These are phyloP conservation scores for Naumovozyma castellii DNA, from an alignment of 805 yeast genomes.

Conservation along the genomic window DNA sequence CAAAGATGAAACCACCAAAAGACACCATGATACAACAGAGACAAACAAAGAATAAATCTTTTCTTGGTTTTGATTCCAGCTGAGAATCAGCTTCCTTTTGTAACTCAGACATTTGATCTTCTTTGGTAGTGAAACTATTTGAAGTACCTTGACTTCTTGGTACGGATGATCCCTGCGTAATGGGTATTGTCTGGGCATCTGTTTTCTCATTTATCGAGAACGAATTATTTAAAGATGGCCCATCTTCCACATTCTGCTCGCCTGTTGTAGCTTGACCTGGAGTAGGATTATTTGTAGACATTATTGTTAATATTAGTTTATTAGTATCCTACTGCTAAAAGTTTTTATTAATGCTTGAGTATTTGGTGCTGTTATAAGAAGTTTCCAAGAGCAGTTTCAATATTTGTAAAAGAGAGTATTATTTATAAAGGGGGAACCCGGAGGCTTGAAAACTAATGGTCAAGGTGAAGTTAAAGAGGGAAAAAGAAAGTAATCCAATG, in stretches of 20 bases:
- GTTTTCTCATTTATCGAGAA: constrained; percentile 4
- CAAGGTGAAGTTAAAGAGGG: no score
- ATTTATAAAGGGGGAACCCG: no score
- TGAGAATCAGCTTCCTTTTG: constrained; percentile 7
- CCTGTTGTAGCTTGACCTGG: neutral
- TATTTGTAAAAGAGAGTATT: no score
- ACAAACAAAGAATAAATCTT: constrained; percentile 24
- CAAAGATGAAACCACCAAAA: constrained; percentile 70
- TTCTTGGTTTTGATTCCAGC: constrained; percentile 18
- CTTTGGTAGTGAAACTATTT: neutral
- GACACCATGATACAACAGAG: constrained; percentile 40
- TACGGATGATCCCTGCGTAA: neutral
- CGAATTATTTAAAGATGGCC: constrained; percentile 4
- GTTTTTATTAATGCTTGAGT: no score
- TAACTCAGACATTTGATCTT: neutral
- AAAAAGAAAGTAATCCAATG: no score
- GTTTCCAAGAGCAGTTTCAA: no score
- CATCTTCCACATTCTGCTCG: neutral
- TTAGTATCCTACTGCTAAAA: no score
- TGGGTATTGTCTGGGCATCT: constrained; percentile 6
- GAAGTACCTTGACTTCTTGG: neutral
- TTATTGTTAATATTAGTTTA: no score
- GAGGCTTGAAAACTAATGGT: no score
- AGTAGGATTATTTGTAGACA: neutral
- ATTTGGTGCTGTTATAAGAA: no score